Evolutionary conservation across 2,329 filamentous ascomycete genomes (phyloP).

Genomic region (Verticillium nubilum): DNA sequence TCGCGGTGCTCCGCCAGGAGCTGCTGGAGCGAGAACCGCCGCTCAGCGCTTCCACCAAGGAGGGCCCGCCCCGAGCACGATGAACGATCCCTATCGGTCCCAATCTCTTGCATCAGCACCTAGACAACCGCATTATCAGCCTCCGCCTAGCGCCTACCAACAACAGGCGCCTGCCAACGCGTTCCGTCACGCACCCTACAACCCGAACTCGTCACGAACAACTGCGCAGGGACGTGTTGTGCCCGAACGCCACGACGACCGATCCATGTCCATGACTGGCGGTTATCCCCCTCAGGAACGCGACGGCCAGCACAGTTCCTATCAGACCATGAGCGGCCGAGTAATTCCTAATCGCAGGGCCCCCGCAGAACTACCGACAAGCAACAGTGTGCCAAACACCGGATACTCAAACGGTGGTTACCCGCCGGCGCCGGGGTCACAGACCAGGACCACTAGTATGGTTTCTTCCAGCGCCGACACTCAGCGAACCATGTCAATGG

Average conservation of each 20-base stretch:
- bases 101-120: constrained; percentile 79
- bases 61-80: constrained; percentile 64
- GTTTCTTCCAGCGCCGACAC: constrained; percentile 47
- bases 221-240: constrained; percentile 90
- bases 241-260: constrained; percentile 85
- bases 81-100: constrained; percentile 83
- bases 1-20: constrained; percentile 42
- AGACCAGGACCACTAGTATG: constrained; percentile 58
- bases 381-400: constrained; percentile 14
- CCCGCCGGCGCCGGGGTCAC: constrained; percentile 42
- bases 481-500: constrained; percentile 82
- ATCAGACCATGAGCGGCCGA: constrained; percentile 91
- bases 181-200: constrained; percentile 74
- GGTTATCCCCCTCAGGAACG: constrained; percentile 59
- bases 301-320: constrained; percentile 45
- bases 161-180: constrained; percentile 64
- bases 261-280: constrained; percentile 93
- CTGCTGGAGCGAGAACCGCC: constrained; percentile 32
- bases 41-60: constrained; percentile 57
- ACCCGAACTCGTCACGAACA: constrained; percentile 63
- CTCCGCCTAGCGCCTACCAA: constrained; percentile 55
- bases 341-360: constrained; percentile 71
- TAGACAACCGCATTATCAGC: constrained; percentile 67
- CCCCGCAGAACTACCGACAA: constrained; percentile 32
- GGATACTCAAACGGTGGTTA: constrained; percentile 32